These are phyloP conservation scores for Cadophora gregata DNA, from an alignment of 2,329 filamentous ascomycete species.

Conservation along the genomic window DNA sequence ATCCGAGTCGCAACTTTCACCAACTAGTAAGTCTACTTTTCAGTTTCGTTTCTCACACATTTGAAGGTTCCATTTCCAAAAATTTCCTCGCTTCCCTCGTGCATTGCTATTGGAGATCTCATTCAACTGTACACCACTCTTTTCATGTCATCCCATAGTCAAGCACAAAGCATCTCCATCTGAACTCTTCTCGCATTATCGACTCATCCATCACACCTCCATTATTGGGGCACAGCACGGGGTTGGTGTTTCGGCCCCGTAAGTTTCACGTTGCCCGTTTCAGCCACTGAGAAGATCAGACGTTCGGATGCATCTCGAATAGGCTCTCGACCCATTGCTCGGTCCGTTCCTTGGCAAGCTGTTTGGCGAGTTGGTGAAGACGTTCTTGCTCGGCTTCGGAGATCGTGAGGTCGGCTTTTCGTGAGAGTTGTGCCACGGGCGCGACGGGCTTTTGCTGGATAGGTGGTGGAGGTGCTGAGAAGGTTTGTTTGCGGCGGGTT, in stretches of 20 bases:
- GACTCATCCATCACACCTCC: neutral
- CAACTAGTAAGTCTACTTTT: neutral
- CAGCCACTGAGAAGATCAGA: conserved; percentile 14
- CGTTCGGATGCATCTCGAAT: conserved; percentile 14
- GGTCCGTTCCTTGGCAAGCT: conserved; percentile 2
- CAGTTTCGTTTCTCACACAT: neutral
- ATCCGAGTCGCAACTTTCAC: neutral
- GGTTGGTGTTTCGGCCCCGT: conserved; percentile 5
- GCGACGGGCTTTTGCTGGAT: neutral
- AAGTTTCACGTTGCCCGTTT: conserved; percentile 3
- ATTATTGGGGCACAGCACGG: neutral
- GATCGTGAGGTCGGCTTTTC: neutral
- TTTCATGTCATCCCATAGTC: neutral
- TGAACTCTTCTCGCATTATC: neutral
- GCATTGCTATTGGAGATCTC: neutral
- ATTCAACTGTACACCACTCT: neutral
- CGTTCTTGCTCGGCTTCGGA: conserved; percentile 4
- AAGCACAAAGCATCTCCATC: neutral
- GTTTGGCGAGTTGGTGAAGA: neutral
- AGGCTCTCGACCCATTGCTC: conserved; percentile 11
- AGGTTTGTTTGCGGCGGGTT: neutral
- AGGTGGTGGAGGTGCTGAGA: neutral
- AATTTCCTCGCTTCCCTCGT: neutral
- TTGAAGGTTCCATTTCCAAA: neutral
- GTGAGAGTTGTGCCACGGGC: neutral